These are phyloP conservation scores for Aspergillus steynii DNA, from an alignment of 495 filamentous ascomycete genomes.

Conservation along the genomic window DNA sequence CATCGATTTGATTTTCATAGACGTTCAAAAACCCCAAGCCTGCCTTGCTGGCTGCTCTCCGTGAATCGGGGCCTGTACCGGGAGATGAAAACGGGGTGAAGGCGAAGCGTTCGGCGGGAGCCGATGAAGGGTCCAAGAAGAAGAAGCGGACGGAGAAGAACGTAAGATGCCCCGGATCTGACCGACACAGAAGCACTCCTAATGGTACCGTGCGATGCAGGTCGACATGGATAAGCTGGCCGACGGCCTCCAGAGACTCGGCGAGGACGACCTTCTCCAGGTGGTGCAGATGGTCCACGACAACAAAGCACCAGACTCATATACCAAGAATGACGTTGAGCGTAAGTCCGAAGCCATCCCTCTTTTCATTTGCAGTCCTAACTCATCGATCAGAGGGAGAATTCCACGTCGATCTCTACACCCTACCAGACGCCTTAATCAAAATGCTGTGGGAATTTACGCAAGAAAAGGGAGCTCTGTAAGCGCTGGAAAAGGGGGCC, in stretches of 20 bases:
- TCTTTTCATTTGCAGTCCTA: background rate
- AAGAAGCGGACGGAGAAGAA: constrained; percentile 73
- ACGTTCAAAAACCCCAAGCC: constrained; percentile 91
- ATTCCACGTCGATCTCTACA: constrained; percentile 98
- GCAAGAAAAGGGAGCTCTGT: constrained; percentile 44
- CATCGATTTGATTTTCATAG: constrained; percentile 30
- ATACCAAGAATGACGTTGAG: constrained; percentile 96
- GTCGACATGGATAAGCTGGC: constrained; percentile 97
- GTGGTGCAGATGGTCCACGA: constrained; percentile 99
- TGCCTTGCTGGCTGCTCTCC: constrained; percentile 68
- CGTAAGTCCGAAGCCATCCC: constrained; percentile 53
- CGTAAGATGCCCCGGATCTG: constrained; percentile 32
- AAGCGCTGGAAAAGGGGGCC: constrained; percentile 2
- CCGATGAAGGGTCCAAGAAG: constrained; percentile 68
- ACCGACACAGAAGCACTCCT: background rate
- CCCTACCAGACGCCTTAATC: constrained; percentile 72
- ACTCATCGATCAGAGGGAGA: constrained; percentile 67
- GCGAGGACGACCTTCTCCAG: constrained; percentile 86
- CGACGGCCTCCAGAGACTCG: constrained; percentile 80
- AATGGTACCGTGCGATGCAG: constrained; percentile 18
- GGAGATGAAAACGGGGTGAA: constrained; percentile 68
- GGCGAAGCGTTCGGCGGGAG: constrained; percentile 48
- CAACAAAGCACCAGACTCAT: constrained; percentile 86
- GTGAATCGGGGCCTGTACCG: constrained; percentile 80
- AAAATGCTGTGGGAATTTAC: constrained; percentile 96